phyloP scores from a whole-genome alignment of 768 basidiomycete species.

The Panaeolus cyanescens region DNA sequence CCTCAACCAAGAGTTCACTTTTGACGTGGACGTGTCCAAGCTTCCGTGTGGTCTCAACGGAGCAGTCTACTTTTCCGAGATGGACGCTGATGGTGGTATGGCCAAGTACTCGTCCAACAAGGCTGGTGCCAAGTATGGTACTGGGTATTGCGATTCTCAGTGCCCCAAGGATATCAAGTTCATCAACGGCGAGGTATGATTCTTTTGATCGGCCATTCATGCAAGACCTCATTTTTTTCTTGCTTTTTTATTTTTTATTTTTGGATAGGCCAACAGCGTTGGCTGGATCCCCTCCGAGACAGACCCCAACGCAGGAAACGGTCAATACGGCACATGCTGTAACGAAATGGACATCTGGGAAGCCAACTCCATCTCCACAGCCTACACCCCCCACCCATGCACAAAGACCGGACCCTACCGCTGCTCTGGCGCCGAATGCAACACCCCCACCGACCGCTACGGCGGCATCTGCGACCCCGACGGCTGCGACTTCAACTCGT shows the following conservation, averaged over 20 bases:
- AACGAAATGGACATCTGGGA: constrained; percentile 56
- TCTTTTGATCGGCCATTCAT: not conserved
- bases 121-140: constrained; percentile 45
- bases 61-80: constrained; percentile 53
- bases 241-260: not conserved
- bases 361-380: constrained; percentile 49
- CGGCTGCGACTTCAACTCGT: constrained; percentile 63
- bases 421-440: constrained; percentile 43
- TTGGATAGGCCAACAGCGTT: constrained; percentile 7
- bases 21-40: constrained; percentile 56
- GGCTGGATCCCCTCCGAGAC: constrained; percentile 14
- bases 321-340: constrained; percentile 18
- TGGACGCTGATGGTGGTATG: constrained; percentile 52
- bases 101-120: constrained; percentile 46
- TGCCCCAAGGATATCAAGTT: constrained; percentile 59
- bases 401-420: constrained; percentile 31
- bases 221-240: not conserved
- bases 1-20: constrained; percentile 54
- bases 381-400: constrained; percentile 54
- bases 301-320: constrained; percentile 20
- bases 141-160: constrained; percentile 39
- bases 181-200: constrained; percentile 48
- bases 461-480: constrained; percentile 49
- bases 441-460: constrained; percentile 31
- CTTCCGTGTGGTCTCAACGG: constrained; percentile 58